Evolutionary conservation across 768 basidiomycete species (phyloP).

Genomic region (Daedaleopsis sinensis): DNA sequence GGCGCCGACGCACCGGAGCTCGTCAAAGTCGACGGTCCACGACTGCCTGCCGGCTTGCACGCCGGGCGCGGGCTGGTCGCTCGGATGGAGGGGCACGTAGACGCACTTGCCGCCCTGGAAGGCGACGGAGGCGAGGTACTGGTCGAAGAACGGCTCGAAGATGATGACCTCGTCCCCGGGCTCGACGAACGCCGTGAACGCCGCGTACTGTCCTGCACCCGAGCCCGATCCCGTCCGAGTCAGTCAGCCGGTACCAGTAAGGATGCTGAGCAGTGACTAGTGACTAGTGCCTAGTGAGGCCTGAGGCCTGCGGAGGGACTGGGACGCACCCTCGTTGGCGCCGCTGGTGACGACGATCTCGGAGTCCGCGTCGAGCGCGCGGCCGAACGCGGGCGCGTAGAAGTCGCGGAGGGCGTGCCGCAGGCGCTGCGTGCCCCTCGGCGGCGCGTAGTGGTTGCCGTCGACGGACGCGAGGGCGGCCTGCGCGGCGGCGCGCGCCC

Average conservation of each 20-base stretch:
- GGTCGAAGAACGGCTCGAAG: conserved; percentile 98
- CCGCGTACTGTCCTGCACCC: conserved; percentile 82
- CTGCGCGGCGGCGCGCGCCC: conserved; percentile 73
- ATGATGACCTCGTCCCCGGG: conserved; percentile 96
- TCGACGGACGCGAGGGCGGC: conserved; percentile 61
- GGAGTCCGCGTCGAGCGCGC: conserved; percentile 75
- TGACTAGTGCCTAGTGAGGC: too few relatives aligned
- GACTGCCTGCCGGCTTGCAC: conserved; percentile 61
- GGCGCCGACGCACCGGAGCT: conserved; percentile 59
- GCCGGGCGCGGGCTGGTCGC: conserved; percentile 37
- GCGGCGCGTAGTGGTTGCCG: conserved; percentile 86
- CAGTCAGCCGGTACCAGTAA: too few relatives aligned
- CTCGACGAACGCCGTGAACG: conserved; percentile 88
- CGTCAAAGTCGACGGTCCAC: conserved; percentile 89
- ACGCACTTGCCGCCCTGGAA: conserved; percentile 94
- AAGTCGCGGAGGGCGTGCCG: conserved; percentile 82
- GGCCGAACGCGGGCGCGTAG: conserved; percentile 66
- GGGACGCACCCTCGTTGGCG: conserved; percentile 81
- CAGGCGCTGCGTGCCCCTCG: conserved; percentile 82
- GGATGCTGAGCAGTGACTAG: too few relatives aligned
- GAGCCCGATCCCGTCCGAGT: too few relatives aligned
- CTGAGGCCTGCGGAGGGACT: too few relatives aligned
- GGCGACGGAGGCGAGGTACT: conserved; percentile 87
- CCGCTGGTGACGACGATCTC: conserved; percentile 95
- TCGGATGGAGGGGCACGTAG: conserved; percentile 93